Evolutionary conservation across 2,329 filamentous ascomycete species (phyloP), one percentile per base, ranked within the genome.

Genomic region (Colletotrichum truncatum): DNA sequence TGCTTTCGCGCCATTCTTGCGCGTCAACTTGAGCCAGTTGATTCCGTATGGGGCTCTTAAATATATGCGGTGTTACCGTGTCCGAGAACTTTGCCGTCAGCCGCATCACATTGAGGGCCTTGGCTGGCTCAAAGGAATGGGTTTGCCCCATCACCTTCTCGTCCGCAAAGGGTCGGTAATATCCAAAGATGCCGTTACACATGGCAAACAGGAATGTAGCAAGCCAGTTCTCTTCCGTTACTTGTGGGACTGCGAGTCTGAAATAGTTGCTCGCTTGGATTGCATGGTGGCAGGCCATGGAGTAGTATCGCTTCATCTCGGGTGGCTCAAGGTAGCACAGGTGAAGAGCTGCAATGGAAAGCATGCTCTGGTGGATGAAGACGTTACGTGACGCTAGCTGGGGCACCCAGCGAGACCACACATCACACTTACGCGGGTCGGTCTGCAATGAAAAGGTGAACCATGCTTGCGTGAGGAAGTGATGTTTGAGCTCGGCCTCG

Each of bases 211-310:
- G 53, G 18, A 64, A 63, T 12, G 64, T 63, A 5, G 54, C 57
- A 6, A 67, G 64, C 66, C 66, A 68, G 43, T 68, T 68, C 30
- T 68, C 64, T 21, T 67, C 63, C 4, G 59, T 67, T 12, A 68
- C 54, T 34, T 68, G 52, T 4, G 63, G 57, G 14, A 67, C 64
- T 4, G 66, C 63, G 2, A 67, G 53, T 10, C 66, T 49, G 16
- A 68, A 68, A 30, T 67, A 67, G 53, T 67, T 67, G 36, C 63
- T 67, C n/a, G 66, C 63, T 16, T 68, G 66, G 4, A 68, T 67
- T 12, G 66, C 64, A 23, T 68, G 64, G 9, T 64, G 53, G 11
- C 64, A 68, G 11, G 66, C 64, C 64, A 68, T 58, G 14, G 66
- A 66, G 30, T 68, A 68, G 49, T 68, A 68, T 28, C 66, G 34